phyloP scores from a whole-genome alignment of 371 early-diverging fungal species.

The Neoconidiobolus thromboides region DNA sequence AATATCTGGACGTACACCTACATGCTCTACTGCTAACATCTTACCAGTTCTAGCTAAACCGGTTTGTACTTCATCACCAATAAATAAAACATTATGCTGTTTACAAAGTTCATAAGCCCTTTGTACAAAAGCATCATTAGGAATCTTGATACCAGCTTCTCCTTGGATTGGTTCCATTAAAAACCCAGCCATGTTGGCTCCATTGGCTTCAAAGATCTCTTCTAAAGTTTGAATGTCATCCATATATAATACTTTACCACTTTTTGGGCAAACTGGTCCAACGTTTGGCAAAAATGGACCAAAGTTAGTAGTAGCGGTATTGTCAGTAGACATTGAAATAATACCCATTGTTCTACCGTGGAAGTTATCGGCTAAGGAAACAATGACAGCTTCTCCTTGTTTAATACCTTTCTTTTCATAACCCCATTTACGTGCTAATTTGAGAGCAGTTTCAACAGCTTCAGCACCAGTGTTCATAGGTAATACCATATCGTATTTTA shows the following conservation, averaged over 20 bases:
- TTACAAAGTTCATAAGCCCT: conserved; percentile 75
- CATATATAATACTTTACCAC: conserved; percentile 48
- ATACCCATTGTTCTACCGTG: conserved; percentile 93
- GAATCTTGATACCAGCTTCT: conserved; percentile 86
- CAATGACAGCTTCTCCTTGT: conserved; percentile 61
- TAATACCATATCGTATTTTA: conserved; percentile 92
- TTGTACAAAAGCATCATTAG: conserved; percentile 80
- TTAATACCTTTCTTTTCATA: conserved; percentile 80
- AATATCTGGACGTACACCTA: conserved; percentile 77
- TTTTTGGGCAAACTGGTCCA: conserved; percentile 54
- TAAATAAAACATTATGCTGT: conserved; percentile 89
- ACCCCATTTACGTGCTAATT: conserved; percentile 95
- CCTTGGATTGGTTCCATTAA: conserved; percentile 97
- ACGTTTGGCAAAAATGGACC: conserved; percentile 87
- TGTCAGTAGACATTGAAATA: conserved; percentile 90
- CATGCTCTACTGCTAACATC: conserved; percentile 82
- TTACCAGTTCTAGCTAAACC: conserved; percentile 90
- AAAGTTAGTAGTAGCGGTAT: conserved; percentile 62
- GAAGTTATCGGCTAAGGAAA: conserved; percentile 80
- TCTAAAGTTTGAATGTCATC: conserved; percentile 77
- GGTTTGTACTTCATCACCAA: conserved; percentile 97
- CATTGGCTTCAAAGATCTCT: conserved; percentile 58
- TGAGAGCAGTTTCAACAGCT: conserved; percentile 95
- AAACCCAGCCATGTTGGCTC: conserved; percentile 72
- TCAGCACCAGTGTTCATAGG: conserved; percentile 98